These are phyloP conservation scores for Phytophthora hybrid DNA, from an alignment of 352 stramenopile species.

Conservation along the genomic window DNA sequence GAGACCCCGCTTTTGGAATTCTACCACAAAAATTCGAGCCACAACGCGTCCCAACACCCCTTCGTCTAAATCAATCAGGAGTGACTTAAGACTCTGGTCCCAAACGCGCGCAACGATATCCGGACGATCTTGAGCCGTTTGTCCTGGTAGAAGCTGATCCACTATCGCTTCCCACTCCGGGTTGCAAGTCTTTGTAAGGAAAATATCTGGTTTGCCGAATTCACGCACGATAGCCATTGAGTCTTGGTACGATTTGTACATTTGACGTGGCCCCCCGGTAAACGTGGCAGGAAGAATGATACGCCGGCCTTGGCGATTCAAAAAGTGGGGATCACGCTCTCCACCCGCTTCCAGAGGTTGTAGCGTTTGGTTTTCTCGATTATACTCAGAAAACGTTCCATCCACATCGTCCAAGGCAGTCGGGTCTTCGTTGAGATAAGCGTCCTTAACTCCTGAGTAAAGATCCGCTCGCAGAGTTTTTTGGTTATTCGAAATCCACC, in stretches of 20 bases:
- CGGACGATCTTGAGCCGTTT: slow-evolving; percentile 28
- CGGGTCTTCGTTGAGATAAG: slow-evolving; percentile 1
- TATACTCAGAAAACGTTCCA: neutral
- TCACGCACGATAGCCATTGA: slow-evolving; percentile 52
- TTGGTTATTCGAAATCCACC: slow-evolving; percentile 8
- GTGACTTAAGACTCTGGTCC: slow-evolving; percentile 27
- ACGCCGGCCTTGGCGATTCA: neutral
- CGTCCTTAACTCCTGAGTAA: slow-evolving; percentile 10
- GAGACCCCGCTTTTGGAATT: slow-evolving; percentile 61
- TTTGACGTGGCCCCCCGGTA: slow-evolving; percentile 3
- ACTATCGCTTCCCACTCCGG: slow-evolving; percentile 52
- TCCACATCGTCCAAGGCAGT: neutral
- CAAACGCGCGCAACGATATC: slow-evolving; percentile 34
- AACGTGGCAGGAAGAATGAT: neutral
- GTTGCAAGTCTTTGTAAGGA: slow-evolving; percentile 63
- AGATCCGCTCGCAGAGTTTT: slow-evolving; percentile 2
- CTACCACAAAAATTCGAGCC: slow-evolving; percentile 45
- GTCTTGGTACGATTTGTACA: slow-evolving; percentile 45
- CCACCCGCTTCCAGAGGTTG: neutral
- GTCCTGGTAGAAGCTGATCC: neutral
- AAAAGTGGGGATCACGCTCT: slow-evolving; percentile 4
- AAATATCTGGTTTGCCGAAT: slow-evolving; percentile 51
- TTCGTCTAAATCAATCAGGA: slow-evolving; percentile 38
- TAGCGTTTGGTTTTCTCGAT: neutral
- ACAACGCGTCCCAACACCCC: slow-evolving; percentile 23